phyloP scores from a whole-genome alignment of 441 rosid genomes.

The Bocquillonia castaneifolia region DNA sequence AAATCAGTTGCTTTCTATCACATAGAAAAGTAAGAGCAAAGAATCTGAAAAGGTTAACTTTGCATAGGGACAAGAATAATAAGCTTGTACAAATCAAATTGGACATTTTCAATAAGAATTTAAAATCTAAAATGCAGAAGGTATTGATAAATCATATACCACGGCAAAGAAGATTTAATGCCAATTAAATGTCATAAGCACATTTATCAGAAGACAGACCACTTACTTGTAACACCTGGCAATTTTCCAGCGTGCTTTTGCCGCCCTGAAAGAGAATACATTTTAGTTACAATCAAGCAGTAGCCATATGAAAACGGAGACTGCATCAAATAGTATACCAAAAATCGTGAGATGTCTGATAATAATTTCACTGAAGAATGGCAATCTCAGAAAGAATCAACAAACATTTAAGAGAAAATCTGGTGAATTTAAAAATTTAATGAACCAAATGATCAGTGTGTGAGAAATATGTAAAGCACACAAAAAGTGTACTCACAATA shows the following conservation, averaged over 20 bases:
- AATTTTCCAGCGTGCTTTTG: conserved; percentile 81
- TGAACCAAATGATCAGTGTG: neutral
- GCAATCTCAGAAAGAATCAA: neutral
- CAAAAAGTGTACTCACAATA: neutral
- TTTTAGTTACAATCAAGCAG: conserved; percentile 8
- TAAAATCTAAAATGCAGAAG: neutral
- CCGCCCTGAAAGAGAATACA: conserved; percentile 60
- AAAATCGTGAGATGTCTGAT: no score
- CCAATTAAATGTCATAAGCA: neutral
- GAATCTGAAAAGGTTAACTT: neutral
- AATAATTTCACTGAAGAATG: neutral
- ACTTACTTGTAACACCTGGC: conserved; percentile 85
- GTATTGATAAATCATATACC: neutral
- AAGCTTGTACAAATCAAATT: neutral
- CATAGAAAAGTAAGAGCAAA: neutral
- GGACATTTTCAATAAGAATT: neutral
- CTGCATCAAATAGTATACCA: neutral
- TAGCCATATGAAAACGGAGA: neutral
- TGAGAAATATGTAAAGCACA: neutral
- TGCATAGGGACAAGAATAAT: neutral
- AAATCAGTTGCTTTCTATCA: neutral
- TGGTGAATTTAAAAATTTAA: neutral
- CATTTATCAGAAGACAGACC: neutral
- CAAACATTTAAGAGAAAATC: neutral
- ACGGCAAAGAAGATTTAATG: neutral